These are phyloP conservation scores for Eurotiales sp. DNA, from an alignment of 2,329 filamentous ascomycete species.

Conservation along the genomic window DNA sequence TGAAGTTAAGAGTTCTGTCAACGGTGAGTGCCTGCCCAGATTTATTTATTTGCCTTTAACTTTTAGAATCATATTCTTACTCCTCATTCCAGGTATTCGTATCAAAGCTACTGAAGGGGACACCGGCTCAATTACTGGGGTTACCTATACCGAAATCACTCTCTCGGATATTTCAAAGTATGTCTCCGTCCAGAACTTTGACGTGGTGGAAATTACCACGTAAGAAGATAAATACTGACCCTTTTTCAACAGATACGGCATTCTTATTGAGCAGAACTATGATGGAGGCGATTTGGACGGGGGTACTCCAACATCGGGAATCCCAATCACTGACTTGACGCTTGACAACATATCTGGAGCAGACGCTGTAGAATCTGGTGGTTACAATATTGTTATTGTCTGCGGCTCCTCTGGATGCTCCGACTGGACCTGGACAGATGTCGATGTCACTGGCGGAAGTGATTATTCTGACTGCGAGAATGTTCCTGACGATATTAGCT, in stretches of 20 bases:
- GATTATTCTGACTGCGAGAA: constrained; percentile 40
- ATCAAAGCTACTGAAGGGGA: constrained; percentile 55
- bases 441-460: constrained; percentile 52
- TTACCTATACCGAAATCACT: constrained; percentile 49
- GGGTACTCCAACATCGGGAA: constrained; percentile 28
- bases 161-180: constrained; percentile 37
- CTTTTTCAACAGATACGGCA: constrained; percentile 28
- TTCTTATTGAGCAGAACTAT: constrained; percentile 58
- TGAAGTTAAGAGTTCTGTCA: constrained; percentile 41
- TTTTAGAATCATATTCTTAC: not conserved
- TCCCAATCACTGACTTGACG: constrained; percentile 28
- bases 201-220: not conserved
- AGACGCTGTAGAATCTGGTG: constrained; percentile 27
- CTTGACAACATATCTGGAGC: constrained; percentile 34
- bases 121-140: constrained; percentile 47
- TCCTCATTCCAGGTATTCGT: constrained; percentile 43
- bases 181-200: not conserved
- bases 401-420: constrained; percentile 52
- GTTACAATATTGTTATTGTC: constrained; percentile 50
- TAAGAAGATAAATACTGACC: not conserved
- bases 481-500: constrained; percentile 35
- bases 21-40: constrained; percentile 24
- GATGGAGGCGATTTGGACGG: constrained; percentile 43
- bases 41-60: not conserved
- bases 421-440: constrained; percentile 52